phyloP scores from a whole-genome alignment of 768 basidiomycete genomes.

The Coprinopsis marcescibilis region DNA sequence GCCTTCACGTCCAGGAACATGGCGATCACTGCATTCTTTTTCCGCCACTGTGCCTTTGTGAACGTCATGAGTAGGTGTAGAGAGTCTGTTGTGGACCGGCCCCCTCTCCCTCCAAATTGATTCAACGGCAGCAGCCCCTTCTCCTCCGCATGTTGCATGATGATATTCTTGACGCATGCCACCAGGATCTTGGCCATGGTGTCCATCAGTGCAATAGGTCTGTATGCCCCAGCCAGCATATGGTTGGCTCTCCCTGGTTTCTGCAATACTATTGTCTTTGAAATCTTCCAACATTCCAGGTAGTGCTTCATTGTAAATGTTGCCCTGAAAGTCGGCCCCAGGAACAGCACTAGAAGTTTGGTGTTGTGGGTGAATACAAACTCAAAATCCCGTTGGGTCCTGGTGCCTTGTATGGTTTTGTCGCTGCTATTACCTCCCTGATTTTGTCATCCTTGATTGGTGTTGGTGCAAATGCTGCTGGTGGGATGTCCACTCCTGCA shows the following conservation, averaged over 20 bases:
- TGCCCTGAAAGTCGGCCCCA: conserved; percentile 25
- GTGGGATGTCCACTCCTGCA: conserved; percentile 1
- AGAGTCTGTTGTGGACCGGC: conserved; percentile 22
- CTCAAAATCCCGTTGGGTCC: conserved; percentile 9
- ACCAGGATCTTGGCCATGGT: conserved; percentile 8
- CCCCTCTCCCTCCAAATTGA: conserved; percentile 28
- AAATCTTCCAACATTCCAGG: conserved; percentile 24
- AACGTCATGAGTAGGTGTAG: conserved; percentile 18
- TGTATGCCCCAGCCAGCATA: conserved; percentile 23
- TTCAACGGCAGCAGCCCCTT: conserved; percentile 16
- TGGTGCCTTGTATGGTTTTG: conserved; percentile 13
- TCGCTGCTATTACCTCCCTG: not conserved
- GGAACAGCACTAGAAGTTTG: conserved; percentile 18
- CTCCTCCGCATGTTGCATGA: conserved; percentile 15
- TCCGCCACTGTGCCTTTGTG: conserved; percentile 19
- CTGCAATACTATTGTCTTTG: conserved; percentile 22
- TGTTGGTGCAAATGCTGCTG: conserved; percentile 6
- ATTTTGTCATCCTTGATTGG: conserved; percentile 15
- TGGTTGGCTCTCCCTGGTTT: conserved; percentile 32
- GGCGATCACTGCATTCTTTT: conserved; percentile 16
- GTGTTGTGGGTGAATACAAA: conserved; percentile 19
- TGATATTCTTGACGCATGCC: conserved; percentile 11
- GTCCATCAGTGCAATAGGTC: conserved; percentile 28
- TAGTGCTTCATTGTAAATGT: conserved; percentile 20
- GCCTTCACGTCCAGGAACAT: conserved; percentile 26